phyloP scores from a whole-genome alignment of 2,329 filamentous ascomycete genomes.

The Pezicula neosporulosa region DNA sequence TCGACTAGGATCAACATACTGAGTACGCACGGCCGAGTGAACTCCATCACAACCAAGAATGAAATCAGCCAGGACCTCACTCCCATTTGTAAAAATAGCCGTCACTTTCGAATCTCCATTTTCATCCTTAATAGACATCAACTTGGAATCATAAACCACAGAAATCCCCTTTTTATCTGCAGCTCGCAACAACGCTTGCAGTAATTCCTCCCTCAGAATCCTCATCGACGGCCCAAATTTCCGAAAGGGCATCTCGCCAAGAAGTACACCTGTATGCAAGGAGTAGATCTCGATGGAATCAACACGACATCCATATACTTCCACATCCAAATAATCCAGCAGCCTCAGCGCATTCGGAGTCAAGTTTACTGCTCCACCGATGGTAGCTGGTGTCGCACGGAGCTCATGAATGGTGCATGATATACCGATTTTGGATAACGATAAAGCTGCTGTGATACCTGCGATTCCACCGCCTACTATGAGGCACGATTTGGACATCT shows the following conservation, averaged over 20 bases:
- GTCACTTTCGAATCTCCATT: constrained; percentile 7
- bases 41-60: constrained; percentile 31
- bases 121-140: constrained; percentile 5
- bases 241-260: constrained; percentile 17
- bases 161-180: constrained; percentile 9
- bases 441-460: constrained; percentile 45
- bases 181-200: constrained; percentile 19
- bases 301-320: constrained; percentile 15
- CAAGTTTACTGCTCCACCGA: constrained; percentile 43
- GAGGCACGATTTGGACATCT: constrained; percentile 19
- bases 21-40: constrained; percentile 25
- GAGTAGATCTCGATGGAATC: constrained; percentile 26
- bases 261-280: constrained; percentile 22
- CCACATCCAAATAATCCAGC: constrained; percentile 36
- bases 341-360: constrained; percentile 42
- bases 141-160: constrained; percentile 10
- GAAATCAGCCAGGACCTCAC: constrained; percentile 19
- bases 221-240: constrained; percentile 22
- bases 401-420: constrained; percentile 45
- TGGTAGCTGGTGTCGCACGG: constrained; percentile 38
- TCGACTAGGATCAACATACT: constrained; percentile 14
- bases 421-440: constrained; percentile 39
- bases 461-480: constrained; percentile 50
- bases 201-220: constrained; percentile 23
- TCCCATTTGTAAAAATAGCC: constrained; percentile 25